These are phyloP conservation scores for Niebla homalea DNA, from an alignment of 495 filamentous ascomycete species.

Conservation along the genomic window DNA sequence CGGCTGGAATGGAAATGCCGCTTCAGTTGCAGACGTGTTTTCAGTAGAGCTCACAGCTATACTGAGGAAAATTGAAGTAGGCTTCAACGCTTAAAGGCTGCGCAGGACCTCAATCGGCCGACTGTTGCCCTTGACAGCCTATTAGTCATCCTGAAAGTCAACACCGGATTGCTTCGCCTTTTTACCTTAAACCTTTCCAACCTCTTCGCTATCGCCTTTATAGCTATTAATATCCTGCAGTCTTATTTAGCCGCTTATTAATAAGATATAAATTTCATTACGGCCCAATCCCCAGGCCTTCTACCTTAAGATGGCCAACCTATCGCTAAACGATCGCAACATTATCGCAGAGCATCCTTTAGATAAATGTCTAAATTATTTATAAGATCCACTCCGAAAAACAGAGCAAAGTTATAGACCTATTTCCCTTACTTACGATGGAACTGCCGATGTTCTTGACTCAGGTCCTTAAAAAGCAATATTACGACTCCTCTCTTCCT, in stretches of 20 bases:
- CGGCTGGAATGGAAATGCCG: too few species aligned
- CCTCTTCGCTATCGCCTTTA: slow-evolving; percentile 15
- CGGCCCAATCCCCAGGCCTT: slow-evolving; percentile 2
- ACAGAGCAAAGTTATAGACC: slow-evolving; percentile 6
- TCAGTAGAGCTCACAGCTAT: too few species aligned
- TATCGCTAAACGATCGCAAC: slow-evolving; percentile 6
- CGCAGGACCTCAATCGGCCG: too few species aligned
- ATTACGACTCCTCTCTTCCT: background rate
- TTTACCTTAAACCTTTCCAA: slow-evolving; percentile 16
- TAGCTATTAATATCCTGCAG: slow-evolving; percentile 5
- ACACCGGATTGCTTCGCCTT: slow-evolving; percentile 1
- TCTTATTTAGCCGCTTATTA: slow-evolving; percentile 7
- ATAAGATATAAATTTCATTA: slow-evolving; percentile 6
- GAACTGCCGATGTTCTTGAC: background rate
- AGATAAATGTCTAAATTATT: slow-evolving; percentile 7
- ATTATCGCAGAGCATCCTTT: slow-evolving; percentile 14
- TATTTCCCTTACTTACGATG: slow-evolving; percentile 3
- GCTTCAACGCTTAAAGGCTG: too few species aligned
- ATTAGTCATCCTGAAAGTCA: slow-evolving; percentile 8
- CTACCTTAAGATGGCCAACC: slow-evolving; percentile 7
- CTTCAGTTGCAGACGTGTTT: too few species aligned
- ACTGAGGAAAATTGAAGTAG: too few species aligned
- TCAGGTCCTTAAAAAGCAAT: slow-evolving; percentile 5
- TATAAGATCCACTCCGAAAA: slow-evolving; percentile 11
- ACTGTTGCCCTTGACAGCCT: background rate